These are phyloP conservation scores for Bretziella fagacearum DNA, from an alignment of 2,329 filamentous ascomycete species.

Conservation along the genomic window DNA sequence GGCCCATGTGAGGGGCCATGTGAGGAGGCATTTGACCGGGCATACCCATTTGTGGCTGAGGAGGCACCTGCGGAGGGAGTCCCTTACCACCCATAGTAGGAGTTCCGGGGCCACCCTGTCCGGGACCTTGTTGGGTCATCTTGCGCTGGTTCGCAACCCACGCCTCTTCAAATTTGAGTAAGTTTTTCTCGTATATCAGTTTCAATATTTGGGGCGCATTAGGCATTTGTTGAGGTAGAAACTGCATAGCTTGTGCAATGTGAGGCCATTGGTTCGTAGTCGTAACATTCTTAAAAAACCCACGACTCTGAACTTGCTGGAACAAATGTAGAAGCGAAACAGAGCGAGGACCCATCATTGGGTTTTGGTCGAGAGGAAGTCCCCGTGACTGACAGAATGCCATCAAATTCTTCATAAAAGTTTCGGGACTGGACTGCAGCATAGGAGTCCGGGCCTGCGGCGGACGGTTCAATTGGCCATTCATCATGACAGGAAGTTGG, in stretches of 20 bases:
- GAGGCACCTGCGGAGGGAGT: constrained; percentile 19
- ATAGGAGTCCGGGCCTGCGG: constrained; percentile 28
- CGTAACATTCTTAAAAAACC: constrained; percentile 60
- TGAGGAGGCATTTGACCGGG: constrained; percentile 24
- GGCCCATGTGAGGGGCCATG: constrained; percentile 21
- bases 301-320: constrained; percentile 53
- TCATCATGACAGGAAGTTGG: constrained; percentile 9
- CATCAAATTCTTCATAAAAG: constrained; percentile 59
- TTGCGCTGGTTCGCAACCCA: constrained; percentile 39
- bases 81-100: constrained; percentile 19
- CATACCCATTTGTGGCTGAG: constrained; percentile 21
- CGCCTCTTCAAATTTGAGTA: constrained; percentile 59
- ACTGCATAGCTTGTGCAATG: constrained; percentile 47
- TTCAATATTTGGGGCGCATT: constrained; percentile 53
- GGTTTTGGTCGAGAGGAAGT: constrained; percentile 57
- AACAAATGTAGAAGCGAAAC: constrained; percentile 67
- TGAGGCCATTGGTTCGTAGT: constrained; percentile 55
- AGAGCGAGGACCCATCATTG: constrained; percentile 53
- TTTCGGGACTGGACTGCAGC: constrained; percentile 37
- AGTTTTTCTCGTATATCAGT: constrained; percentile 56
- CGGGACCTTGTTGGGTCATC: constrained; percentile 24
- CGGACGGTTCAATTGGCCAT: background rate
- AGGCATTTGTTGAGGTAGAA: constrained; percentile 45
- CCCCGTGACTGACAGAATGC: constrained; percentile 62
- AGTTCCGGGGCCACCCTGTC: constrained; percentile 15